Percentiles rank a stretch among this genome's conserved stretches.
Conservation (phyloP, 805 yeast genomes). For the Teunomyces atbi region DNA sequence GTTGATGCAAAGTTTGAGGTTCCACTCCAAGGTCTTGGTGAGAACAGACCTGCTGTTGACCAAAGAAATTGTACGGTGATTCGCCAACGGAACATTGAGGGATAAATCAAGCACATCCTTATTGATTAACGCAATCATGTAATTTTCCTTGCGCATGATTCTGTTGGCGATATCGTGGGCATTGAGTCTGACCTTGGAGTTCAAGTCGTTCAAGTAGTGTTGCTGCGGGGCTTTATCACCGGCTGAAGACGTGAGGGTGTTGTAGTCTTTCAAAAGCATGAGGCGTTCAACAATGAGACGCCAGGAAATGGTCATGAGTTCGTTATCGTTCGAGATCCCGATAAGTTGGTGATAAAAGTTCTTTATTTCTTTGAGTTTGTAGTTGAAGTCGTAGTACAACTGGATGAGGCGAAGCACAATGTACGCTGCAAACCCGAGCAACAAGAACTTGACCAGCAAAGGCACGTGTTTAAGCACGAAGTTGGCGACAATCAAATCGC, state of each 20-base stretch:
- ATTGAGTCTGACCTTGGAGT: constrained; percentile 71
- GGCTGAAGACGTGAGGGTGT: constrained; percentile 57
- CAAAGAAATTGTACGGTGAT: not conserved
- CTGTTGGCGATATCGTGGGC: constrained; percentile 95
- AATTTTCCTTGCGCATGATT: constrained; percentile 93
- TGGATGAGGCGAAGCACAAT: constrained; percentile 53
- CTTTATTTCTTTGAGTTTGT: constrained; percentile 68
- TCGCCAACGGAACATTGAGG: constrained; percentile 23
- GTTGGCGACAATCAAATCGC: constrained; percentile 32
- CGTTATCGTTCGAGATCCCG: constrained; percentile 66
- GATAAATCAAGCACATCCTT: constrained; percentile 69
- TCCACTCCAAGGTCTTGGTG: constrained; percentile 94
- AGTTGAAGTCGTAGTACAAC: constrained; percentile 54
- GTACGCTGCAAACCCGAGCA: constrained; percentile 60
- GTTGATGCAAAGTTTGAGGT: constrained; percentile 79
- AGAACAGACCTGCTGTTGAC: constrained; percentile 33
- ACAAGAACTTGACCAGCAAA: constrained; percentile 49
- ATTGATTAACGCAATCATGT: constrained; percentile 85
- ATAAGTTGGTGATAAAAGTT: constrained; percentile 74
- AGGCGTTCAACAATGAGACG: constrained; percentile 75
- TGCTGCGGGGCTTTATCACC: constrained; percentile 18
- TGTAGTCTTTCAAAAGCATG: constrained; percentile 73
- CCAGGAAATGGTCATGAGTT: constrained; percentile 93
- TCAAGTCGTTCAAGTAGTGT: constrained; percentile 48
- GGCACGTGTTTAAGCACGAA: constrained; percentile 49